Base-by-base conservation (phyloP, 345 rosid species). In the Hypericum perforatum region DNA sequence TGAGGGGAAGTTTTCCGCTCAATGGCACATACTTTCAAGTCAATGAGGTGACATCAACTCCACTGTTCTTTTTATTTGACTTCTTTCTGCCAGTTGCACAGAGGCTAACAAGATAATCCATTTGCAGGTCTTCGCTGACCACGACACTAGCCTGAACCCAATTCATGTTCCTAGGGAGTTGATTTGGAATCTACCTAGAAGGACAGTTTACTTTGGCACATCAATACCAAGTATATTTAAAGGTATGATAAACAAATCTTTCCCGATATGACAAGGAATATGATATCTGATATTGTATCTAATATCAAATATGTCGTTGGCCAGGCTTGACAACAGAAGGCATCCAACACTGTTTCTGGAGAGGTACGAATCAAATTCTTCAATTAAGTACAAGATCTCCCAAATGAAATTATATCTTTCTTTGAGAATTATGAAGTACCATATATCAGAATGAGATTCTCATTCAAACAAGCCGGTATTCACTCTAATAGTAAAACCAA, bases 21-120 rank as follows among this genome's bases (percentile, higher is more conserved):
- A 85, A 83, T 41, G 95, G 92, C 36, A 85, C 95, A 6, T 89
- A 89, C 29, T 88, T 84, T 54, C 97, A 85, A 63, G 65, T 72
- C 5, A 85, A 83, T n/a, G 92, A 85, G 81, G 92, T 66, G 11
- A 75, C 54, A 52, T 1, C 7, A 29, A 44, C 8, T 7, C 4
- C 39, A 39, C 53, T 0, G 4, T 41, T 0, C 13, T 7, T 0
- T 42, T 7, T 49, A 8, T 8, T 8, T 41, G 9, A 16, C 11
- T 12, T 22, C 53, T 49, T 14, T 45, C 49, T 45, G 13, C 5
- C 0, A 16, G 11, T 46, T 14, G 10, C 29, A 13, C 15, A 32
- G 50, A 13, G 7, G 9, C 16, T 46, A 46, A n/a, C 8, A 13
- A 56, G 7, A 7, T 49, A 16, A 10, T 16, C 7, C 3, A 0